A percentile compares a stretch with the other conserved stretches of the same genome.
These are phyloP conservation scores for Alternaria sp. DNA, from an alignment of 2,329 filamentous ascomycete genomes.

Conservation along the genomic window DNA sequence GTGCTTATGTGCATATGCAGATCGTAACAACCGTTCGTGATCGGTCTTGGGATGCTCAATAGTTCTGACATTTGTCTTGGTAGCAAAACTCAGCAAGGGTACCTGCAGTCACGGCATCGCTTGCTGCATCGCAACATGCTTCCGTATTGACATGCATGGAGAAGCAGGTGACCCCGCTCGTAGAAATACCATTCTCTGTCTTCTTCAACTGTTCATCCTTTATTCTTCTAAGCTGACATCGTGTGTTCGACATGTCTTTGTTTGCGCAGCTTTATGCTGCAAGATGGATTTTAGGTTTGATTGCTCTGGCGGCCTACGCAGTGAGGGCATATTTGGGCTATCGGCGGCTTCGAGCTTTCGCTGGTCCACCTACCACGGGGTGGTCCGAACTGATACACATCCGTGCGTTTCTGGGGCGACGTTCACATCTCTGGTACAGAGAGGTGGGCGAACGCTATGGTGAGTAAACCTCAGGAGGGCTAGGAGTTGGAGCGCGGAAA, in stretches of 20 bases:
- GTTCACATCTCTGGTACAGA: not conserved
- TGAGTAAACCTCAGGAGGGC: slow-evolving; percentile 12
- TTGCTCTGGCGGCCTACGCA: slow-evolving; percentile 11
- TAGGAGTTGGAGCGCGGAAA: not conserved
- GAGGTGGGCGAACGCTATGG: slow-evolving; percentile 35
- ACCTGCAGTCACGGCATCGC: not conserved
- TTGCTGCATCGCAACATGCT: slow-evolving; percentile 1
- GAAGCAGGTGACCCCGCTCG: slow-evolving; percentile 2
- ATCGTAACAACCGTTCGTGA: too few species aligned
- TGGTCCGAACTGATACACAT: slow-evolving; percentile 37
- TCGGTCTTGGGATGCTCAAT: too few species aligned
- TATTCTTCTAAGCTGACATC: not conserved
- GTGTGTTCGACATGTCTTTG: slow-evolving; percentile 11
- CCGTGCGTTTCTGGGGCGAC: not conserved
- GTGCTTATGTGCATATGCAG: too few species aligned
- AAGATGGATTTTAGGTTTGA: slow-evolving; percentile 17
- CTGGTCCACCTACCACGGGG: slow-evolving; percentile 32
- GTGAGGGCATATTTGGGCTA: slow-evolving; percentile 24
- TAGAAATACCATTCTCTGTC: not conserved
- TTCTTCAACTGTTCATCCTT: too few species aligned
- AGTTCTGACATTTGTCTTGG: not conserved
- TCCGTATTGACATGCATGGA: not conserved
- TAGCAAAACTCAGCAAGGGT: not conserved
- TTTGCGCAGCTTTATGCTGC: slow-evolving; percentile 15
- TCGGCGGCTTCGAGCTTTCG: slow-evolving; percentile 27